phyloP scores from a whole-genome alignment of 805 yeast genomes.

The Ogataea naganishii region DNA sequence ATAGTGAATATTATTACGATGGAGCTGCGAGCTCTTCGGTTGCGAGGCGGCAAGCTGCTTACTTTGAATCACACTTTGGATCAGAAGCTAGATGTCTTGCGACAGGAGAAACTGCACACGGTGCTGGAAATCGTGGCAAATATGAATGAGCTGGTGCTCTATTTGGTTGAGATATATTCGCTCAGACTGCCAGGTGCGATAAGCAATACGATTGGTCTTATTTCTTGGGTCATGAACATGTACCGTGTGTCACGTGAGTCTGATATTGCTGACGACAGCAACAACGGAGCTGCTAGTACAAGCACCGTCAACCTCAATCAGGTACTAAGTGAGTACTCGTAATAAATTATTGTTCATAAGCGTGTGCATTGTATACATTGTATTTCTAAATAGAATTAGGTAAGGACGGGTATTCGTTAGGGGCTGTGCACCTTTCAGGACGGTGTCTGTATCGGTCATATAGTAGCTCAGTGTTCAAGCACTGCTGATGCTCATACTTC shows the following conservation, averaged over 20 bases:
- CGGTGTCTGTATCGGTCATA: no score
- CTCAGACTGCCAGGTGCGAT: conserved; percentile 14
- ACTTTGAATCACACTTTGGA: conserved; percentile 3
- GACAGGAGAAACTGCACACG: conserved; percentile 16
- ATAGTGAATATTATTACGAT: conserved; percentile 11
- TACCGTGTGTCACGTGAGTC: conserved; percentile 20
- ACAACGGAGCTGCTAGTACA: no score
- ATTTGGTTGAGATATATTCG: conserved; percentile 16
- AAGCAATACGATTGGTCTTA: conserved; percentile 12
- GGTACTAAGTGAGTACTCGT: no score
- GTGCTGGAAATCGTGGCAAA: conserved; percentile 21
- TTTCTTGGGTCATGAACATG: conserved; percentile 21
- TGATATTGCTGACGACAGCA: no score
- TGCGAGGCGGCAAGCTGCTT: conserved; percentile 2
- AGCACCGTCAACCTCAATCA: no score
- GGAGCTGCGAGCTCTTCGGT: conserved; percentile 12
- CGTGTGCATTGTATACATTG: no score
- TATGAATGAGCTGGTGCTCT: conserved; percentile 20
- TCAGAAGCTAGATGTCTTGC: conserved; percentile 8
- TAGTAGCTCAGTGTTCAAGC: no score
- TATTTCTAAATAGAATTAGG: no score
- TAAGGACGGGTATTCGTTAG: no score
- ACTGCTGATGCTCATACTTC: no score
- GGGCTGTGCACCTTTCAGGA: no score
- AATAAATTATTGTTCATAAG: no score